phyloP scores from a whole-genome alignment of 163 green algal species.

The Volvox carteri region DNA sequence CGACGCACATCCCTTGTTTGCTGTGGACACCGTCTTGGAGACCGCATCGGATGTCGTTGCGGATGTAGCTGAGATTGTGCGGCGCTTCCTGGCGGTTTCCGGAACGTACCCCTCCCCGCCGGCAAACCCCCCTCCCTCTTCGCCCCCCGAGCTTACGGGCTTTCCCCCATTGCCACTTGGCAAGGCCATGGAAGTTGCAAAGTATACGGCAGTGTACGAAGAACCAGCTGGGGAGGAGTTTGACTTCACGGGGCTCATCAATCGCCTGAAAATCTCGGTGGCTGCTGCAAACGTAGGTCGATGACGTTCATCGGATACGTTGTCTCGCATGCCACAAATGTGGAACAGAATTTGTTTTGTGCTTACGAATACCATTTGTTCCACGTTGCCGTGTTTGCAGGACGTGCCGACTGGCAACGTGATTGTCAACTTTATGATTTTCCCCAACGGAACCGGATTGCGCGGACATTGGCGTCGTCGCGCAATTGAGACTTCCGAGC shows the following conservation, averaged over 20 bases:
- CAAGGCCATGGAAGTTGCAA: neutral
- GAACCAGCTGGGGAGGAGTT: neutral
- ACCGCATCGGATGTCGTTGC: neutral
- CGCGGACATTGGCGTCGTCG: neutral
- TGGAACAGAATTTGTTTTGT: neutral
- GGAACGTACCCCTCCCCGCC: neutral
- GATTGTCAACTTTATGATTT: neutral
- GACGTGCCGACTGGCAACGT: neutral
- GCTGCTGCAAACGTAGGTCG: neutral
- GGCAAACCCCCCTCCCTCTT: neutral
- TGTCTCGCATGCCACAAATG: neutral
- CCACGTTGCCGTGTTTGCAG: neutral
- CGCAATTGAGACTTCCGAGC: neutral
- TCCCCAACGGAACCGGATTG: neutral
- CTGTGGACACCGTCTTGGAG: conserved; percentile 13
- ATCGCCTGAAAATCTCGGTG: neutral
- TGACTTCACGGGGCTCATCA: neutral
- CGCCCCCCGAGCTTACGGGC: neutral
- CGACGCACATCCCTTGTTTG: neutral
- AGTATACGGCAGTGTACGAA: neutral
- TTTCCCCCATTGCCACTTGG: neutral
- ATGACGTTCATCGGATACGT: neutral
- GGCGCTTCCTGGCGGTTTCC: conserved; percentile 10
- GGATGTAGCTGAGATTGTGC: conserved; percentile 12
- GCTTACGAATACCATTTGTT: neutral